phyloP scores from a whole-genome alignment of 1,284 basidiomycete species.

The Tylopilus sp. region DNA sequence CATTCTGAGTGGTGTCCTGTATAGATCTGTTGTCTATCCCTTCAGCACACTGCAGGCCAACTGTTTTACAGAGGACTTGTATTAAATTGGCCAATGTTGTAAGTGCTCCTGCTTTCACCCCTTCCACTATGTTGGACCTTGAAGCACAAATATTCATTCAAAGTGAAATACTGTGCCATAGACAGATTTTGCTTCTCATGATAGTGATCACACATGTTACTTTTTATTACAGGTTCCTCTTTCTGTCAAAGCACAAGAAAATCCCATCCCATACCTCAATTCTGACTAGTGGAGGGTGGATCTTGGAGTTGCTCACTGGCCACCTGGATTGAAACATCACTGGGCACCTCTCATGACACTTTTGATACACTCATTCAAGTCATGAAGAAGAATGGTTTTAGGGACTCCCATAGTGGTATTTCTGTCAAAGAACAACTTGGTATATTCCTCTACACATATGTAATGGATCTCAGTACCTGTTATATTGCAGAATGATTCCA shows the following conservation, averaged over 20 bases:
- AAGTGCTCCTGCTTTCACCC: too few relatives aligned
- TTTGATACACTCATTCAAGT: not conserved
- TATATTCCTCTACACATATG: not conserved
- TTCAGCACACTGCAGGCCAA: too few relatives aligned
- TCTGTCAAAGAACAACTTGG: not conserved
- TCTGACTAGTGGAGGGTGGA: not conserved
- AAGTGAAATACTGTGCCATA: too few relatives aligned
- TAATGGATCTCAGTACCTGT: not conserved
- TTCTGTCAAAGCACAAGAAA: not conserved
- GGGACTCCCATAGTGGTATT: not conserved
- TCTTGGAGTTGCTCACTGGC: not conserved
- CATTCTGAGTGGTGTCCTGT: too few relatives aligned
- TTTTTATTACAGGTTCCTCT: not conserved
- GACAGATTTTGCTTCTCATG: too few relatives aligned
- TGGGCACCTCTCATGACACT: not conserved
- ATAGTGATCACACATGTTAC: too few relatives aligned
- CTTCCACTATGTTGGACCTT: too few relatives aligned
- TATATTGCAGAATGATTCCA: slow-evolving; percentile 2
- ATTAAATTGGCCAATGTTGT: too few relatives aligned
- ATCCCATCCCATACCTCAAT: not conserved
- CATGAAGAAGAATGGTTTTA: not conserved
- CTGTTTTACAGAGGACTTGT: too few relatives aligned
- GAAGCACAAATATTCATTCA: too few relatives aligned
- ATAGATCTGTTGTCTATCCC: too few relatives aligned
- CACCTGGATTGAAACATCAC: not conserved